These are phyloP conservation scores for Camelina neglecta DNA, from an alignment of 345 rosid genomes.

Conservation along the genomic window DNA sequence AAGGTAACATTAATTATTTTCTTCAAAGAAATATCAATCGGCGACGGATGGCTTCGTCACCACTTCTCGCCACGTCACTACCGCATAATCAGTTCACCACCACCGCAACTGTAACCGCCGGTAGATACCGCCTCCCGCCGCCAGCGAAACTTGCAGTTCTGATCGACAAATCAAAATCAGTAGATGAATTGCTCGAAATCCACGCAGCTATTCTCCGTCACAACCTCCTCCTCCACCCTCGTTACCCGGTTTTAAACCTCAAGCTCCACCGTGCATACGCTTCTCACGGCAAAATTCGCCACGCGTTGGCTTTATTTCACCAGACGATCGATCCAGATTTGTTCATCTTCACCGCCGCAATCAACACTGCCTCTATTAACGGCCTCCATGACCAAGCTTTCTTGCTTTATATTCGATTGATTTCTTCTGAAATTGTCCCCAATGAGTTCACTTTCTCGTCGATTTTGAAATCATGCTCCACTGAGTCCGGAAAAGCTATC, in stretches of 20 bases:
- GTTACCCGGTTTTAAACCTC: slow-evolving; percentile 62
- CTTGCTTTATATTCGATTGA: slow-evolving; percentile 55
- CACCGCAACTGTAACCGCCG: slow-evolving; percentile 24
- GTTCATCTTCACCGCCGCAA: slow-evolving; percentile 65
- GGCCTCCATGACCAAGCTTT: slow-evolving; percentile 49
- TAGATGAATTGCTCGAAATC: slow-evolving; percentile 55
- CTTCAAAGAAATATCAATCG: background rate
- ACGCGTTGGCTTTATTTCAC: slow-evolving; percentile 60
- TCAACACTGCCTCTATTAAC: slow-evolving; percentile 55
- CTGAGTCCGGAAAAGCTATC: slow-evolving; percentile 47
- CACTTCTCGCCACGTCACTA: slow-evolving; percentile 38
- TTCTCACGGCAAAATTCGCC: slow-evolving; percentile 54
- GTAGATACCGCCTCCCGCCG: slow-evolving; percentile 36
- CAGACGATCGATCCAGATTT: slow-evolving; percentile 55
- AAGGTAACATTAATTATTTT: background rate
- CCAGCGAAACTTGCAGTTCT: slow-evolving; percentile 55
- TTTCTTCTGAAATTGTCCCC: slow-evolving; percentile 51
- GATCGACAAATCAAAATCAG: slow-evolving; percentile 55
- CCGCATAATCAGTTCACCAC: slow-evolving; percentile 23
- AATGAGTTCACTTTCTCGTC: slow-evolving; percentile 82
- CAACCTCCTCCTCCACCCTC: slow-evolving; percentile 50
- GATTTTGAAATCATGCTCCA: slow-evolving; percentile 63
- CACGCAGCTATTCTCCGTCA: slow-evolving; percentile 77
- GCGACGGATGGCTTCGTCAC: slow-evolving; percentile 48
- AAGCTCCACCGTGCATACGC: slow-evolving; percentile 90